phyloP scores from a whole-genome alignment of 129 eudicot genomes.

The Flaveria trinervia region DNA sequence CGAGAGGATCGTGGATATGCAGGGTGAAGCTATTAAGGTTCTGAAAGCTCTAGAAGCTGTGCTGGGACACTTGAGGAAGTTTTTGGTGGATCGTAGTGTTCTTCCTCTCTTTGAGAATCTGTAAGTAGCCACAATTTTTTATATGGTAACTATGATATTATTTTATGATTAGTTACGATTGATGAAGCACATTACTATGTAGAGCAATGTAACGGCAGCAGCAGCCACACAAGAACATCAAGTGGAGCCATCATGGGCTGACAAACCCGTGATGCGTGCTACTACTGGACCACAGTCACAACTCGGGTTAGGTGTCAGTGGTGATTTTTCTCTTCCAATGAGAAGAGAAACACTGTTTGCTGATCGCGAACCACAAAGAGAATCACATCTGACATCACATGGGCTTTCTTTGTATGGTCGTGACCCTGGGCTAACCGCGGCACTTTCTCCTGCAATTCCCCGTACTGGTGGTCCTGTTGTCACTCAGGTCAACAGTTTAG shows the following conservation, averaged over 20 bases:
- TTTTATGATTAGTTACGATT: not conserved
- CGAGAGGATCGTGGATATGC: slow-evolving; percentile 78
- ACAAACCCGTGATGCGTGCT: slow-evolving; percentile 47
- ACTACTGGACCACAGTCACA: slow-evolving; percentile 30
- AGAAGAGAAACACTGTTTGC: slow-evolving; percentile 61
- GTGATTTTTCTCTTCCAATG: slow-evolving; percentile 49
- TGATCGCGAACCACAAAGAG: slow-evolving; percentile 72
- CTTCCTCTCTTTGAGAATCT: slow-evolving; percentile 69
- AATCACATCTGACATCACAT: slow-evolving; percentile 44
- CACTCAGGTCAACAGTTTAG: slow-evolving; percentile 59
- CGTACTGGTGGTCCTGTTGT: slow-evolving; percentile 62
- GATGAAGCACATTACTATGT: slow-evolving; percentile 9
- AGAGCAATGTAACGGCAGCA: slow-evolving; percentile 47
- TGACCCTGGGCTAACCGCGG: slow-evolving; percentile 50
- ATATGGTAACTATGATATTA: not conserved
- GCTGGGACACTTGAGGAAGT: slow-evolving; percentile 76
- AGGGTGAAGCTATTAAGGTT: slow-evolving; percentile 80
- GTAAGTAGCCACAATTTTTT: slow-evolving; percentile 45
- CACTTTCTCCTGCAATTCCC: slow-evolving; percentile 47
- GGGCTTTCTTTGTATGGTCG: slow-evolving; percentile 63
- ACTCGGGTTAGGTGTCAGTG: slow-evolving; percentile 34
- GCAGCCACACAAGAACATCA: slow-evolving; percentile 48
- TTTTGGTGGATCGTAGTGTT: slow-evolving; percentile 80
- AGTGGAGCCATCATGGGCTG: slow-evolving; percentile 68
- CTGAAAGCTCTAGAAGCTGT: slow-evolving; percentile 72